Base-by-base conservation (phyloP, 1,284 basidiomycete species). In the Marasmius sp. region DNA sequence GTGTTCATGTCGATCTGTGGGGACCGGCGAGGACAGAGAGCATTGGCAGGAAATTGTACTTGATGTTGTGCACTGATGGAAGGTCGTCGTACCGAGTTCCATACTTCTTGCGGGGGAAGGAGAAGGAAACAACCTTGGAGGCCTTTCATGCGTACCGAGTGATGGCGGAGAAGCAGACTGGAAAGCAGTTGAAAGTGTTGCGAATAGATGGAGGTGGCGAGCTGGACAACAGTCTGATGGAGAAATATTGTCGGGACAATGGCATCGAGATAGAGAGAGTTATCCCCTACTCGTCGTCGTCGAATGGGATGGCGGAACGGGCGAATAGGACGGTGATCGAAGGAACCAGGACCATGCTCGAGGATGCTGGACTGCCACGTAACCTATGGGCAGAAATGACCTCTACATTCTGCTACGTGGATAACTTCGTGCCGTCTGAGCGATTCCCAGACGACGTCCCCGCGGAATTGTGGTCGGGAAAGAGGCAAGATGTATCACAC, bases 261-360 rank as follows among this genome's bases (percentile, higher is more conserved):
- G n/a, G n/a, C n/a, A n/a, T n/a, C n/a, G 39, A 41, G 39, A 41
- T 41, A 9, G 16, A 41, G 39, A 41, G 60, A 58, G 18, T 37
- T 41, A n/a, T 53, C 11, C 16, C 60, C 9, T 41, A 61, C 39
- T 61, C 60, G 11, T 61, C 60, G 11, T 9, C 54, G 18, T 20
- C 50, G 8, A 61, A 61, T 52, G 60, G 60, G 3, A 18, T 61
- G 9, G 60, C 60, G 11, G 56, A 61, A 41, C 33, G 60, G 3
- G 54, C 60, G 20, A 61, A 57, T 52, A 27, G 60, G 20, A 34
- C 33, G 2, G 20, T 45, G 6, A 57, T 22, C n/a, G 60, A 38
- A 37, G 45, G 12, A 22, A 36, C 27, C 2, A 9, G 60, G n/a
- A 41, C 48, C 14, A n/a, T 58, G 6, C 37, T 61, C 8, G 14